Evolutionary conservation across 352 stramenopile species (phyloP).

Genomic region (Thalassiosira ordinaria): DNA sequence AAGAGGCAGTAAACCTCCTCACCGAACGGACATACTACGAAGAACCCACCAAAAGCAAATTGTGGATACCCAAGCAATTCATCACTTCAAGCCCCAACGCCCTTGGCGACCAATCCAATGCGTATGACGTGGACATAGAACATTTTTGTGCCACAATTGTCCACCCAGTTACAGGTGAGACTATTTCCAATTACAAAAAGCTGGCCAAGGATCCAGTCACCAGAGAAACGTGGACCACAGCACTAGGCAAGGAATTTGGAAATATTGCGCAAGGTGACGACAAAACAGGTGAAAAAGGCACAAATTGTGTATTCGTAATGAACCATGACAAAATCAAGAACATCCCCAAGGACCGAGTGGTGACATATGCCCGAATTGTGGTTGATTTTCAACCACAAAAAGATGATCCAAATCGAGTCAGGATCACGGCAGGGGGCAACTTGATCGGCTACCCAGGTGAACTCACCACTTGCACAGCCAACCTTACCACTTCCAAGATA

Average conservation of each 20-base stretch:
- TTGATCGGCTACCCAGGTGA: constrained; percentile 41
- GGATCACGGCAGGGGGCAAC: constrained; percentile 41
- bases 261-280: constrained; percentile 33
- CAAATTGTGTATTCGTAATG: constrained; percentile 59
- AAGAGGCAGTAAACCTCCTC: constrained; percentile 11
- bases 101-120: not conserved
- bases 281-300: constrained; percentile 15
- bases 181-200: constrained; percentile 19
- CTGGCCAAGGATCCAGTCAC: constrained; percentile 10
- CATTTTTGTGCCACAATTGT: constrained; percentile 5
- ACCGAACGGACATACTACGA: not conserved
- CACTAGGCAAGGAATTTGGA: constrained; percentile 44
- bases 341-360: constrained; percentile 19
- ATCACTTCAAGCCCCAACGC: not conserved
- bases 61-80: not conserved
- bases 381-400: constrained; percentile 40
- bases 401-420: constrained; percentile 26
- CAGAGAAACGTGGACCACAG: constrained; percentile 26
- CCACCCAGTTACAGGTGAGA: not conserved
- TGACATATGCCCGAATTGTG: constrained; percentile 45
- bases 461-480: constrained; percentile 29
- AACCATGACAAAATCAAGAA: constrained; percentile 14
- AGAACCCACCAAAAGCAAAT: too few species aligned
- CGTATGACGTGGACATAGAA: not conserved
- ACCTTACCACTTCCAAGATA: constrained; percentile 41